Evolutionary conservation across 2,329 filamentous ascomycete genomes (phyloP).

Genomic region (Tolypocladium tropicale): DNA sequence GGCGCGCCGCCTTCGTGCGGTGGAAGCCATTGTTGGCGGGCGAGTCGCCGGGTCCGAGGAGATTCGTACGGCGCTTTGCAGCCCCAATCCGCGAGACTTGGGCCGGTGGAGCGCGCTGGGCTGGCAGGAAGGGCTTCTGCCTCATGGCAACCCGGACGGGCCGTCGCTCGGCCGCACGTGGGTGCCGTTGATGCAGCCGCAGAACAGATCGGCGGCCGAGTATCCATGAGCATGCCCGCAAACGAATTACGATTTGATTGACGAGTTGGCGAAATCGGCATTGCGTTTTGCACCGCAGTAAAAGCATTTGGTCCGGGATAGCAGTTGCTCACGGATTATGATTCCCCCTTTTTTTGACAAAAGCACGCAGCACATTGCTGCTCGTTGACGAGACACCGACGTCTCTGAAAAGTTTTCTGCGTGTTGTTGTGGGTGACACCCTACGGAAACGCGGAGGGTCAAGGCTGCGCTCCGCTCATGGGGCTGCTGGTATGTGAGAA

Average conservation of each 20-base stretch:
- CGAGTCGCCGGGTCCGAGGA: slow-evolving; percentile 22
- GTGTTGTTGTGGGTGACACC: neutral
- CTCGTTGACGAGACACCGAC: neutral
- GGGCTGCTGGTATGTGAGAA: neutral
- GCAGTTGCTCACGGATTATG: neutral
- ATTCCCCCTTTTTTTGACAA: neutral
- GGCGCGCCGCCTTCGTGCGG: slow-evolving; percentile 34
- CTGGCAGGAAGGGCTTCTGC: slow-evolving; percentile 35
- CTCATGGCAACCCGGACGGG: slow-evolving; percentile 27
- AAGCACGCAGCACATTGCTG: neutral
- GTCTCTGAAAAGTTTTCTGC: neutral
- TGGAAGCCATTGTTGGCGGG: slow-evolving; percentile 31
- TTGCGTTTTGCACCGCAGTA: slow-evolving; percentile 10
- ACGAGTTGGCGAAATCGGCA: slow-evolving; percentile 8
- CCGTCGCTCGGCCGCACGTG: slow-evolving; percentile 33
- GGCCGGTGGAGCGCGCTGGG: slow-evolving; percentile 37
- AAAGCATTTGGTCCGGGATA: slow-evolving; percentile 5
- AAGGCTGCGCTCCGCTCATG: neutral
- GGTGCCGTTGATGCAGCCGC: slow-evolving; percentile 24
- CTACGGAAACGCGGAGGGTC: neutral
- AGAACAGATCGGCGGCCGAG: slow-evolving; percentile 12
- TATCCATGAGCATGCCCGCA: slow-evolving; percentile 17
- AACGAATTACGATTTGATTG: slow-evolving; percentile 9
- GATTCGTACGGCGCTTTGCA: slow-evolving; percentile 26
- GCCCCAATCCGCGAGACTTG: slow-evolving; percentile 26